Percentiles rank a stretch among this genome's conserved stretches.
phyloP scores from a whole-genome alignment of 1,284 basidiomycete genomes.

The Trichosporon sp. region DNA sequence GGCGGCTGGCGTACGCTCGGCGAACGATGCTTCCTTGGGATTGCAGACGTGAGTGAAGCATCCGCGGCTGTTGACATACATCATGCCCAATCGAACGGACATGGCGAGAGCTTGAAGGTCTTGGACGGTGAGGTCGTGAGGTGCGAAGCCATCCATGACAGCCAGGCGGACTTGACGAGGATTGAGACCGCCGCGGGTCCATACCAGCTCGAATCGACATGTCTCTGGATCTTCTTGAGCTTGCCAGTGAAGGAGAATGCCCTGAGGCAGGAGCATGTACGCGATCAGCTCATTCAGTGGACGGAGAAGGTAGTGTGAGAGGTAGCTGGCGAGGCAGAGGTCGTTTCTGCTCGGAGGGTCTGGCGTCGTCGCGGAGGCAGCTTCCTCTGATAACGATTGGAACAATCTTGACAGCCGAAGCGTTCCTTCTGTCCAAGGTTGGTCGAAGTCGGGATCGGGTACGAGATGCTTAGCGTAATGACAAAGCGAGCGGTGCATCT shows the following conservation, averaged over 20 bases:
- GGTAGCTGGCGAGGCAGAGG: background rate
- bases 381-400: background rate
- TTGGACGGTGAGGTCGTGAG: background rate
- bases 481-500: background rate
- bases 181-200: background rate
- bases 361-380: background rate
- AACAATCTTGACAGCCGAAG: background rate
- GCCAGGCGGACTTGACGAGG: background rate
- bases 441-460: background rate
- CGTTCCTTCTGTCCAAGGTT: background rate
- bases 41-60: background rate
- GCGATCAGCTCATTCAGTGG: slow-evolving; percentile 15
- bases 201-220: slow-evolving; percentile 6
- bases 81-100: background rate
- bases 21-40: background rate
- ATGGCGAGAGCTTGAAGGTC: background rate
- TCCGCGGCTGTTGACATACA: background rate
- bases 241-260: slow-evolving; percentile 11
- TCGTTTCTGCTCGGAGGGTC: background rate
- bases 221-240: background rate
- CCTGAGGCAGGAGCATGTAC: slow-evolving; percentile 9
- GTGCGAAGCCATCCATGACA: background rate
- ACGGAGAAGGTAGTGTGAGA: slow-evolving; percentile 10
- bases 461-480: background rate
- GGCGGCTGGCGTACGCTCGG: background rate